phyloP scores from a whole-genome alignment of 139 green algal species.

The Parachlorella kessleri region DNA sequence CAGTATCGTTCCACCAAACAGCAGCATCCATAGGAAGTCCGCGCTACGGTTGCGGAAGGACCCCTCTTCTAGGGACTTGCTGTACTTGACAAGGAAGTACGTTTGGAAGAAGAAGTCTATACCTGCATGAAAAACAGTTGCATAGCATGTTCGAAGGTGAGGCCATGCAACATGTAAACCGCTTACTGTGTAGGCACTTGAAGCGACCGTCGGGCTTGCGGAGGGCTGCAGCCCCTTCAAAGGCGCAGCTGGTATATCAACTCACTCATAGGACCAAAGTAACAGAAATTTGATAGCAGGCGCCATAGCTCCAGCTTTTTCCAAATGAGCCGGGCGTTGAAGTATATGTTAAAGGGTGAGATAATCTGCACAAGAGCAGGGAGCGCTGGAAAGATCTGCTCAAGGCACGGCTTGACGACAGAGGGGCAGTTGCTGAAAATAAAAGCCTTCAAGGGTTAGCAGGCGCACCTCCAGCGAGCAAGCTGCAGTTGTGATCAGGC shows the following conservation, averaged over 20 bases:
- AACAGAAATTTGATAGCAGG: slow-evolving; percentile 98
- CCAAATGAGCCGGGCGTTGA: slow-evolving; percentile 93
- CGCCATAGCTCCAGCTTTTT: slow-evolving; percentile 92
- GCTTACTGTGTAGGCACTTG: too few species aligned
- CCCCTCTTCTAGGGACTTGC: slow-evolving; percentile 94
- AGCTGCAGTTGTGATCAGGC: slow-evolving; percentile 91
- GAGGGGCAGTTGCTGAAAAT: too few species aligned
- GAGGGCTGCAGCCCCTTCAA: too few species aligned
- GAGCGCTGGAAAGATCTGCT: too few species aligned
- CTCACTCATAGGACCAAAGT: slow-evolving; percentile 75
- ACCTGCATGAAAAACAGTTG: slow-evolving; percentile 56
- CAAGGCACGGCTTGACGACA: too few species aligned
- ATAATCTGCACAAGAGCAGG: slow-evolving; percentile 85
- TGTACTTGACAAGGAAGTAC: slow-evolving; percentile 99
- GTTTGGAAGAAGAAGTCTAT: slow-evolving; percentile 99
- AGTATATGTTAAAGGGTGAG: slow-evolving; percentile 96
- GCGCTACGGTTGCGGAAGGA: slow-evolving; percentile 90
- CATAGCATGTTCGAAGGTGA: background rate
- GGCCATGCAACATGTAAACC: too few species aligned
- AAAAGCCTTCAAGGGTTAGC: too few species aligned
- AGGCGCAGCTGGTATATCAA: background rate
- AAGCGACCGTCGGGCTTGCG: too few species aligned
- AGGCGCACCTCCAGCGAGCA: slow-evolving; percentile 90
- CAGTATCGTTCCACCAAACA: slow-evolving; percentile 88
- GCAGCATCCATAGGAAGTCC: slow-evolving; percentile 99